phyloP scores from a whole-genome alignment of 306 rosid genomes.

The Ceratonia siliqua region DNA sequence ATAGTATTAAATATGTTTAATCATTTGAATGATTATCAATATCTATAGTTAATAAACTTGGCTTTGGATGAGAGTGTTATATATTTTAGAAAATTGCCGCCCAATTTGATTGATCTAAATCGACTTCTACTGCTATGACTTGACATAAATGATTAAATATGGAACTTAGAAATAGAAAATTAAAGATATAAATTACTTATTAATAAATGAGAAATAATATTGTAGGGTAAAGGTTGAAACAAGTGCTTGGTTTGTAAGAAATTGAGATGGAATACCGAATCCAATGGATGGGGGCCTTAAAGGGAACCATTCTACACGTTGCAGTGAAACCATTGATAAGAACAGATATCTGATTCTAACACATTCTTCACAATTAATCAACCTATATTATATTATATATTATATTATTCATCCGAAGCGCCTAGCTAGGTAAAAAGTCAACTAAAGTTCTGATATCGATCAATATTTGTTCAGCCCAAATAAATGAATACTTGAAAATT shows the following conservation, averaged over 20 bases:
- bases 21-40: too few relatives aligned
- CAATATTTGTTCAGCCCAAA: background rate
- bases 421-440: background rate
- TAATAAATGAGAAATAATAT: background rate
- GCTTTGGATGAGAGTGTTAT: too few relatives aligned
- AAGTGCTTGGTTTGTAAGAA: background rate
- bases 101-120: background rate
- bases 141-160: background rate
- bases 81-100: background rate
- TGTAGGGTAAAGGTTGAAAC: background rate
- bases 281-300: background rate
- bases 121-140: background rate
- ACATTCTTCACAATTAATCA: background rate
- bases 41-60: too few relatives aligned
- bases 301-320: background rate
- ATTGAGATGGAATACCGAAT: background rate
- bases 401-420: background rate
- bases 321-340: background rate
- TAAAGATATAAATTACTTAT: too few relatives aligned
- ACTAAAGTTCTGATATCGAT: constrained; percentile 1
- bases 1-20: too few relatives aligned
- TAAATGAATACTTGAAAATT: background rate
- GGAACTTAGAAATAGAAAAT: too few relatives aligned
- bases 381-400: background rate
- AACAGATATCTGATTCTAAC: background rate